Evolutionary conservation across 805 yeast genomes (phyloP).

Genomic region (Suhomyces tanzawaensis): DNA sequence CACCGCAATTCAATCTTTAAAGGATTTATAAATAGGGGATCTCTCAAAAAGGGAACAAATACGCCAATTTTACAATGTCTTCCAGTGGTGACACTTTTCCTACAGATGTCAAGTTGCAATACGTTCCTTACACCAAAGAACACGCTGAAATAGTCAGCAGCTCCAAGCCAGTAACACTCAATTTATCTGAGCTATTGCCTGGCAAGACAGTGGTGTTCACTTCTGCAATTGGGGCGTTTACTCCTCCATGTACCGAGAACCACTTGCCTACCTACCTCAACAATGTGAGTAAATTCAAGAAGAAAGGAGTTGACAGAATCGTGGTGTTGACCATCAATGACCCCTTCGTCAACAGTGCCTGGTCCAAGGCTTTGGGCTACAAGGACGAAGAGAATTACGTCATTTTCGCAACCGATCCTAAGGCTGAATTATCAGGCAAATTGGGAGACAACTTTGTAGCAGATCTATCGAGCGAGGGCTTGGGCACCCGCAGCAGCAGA

Average conservation of each 20-base stretch:
- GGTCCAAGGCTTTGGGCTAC: conserved; percentile 10
- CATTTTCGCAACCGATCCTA: conserved; percentile 15
- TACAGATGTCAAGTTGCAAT: conserved; percentile 29
- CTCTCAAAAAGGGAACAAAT: too few relatives aligned
- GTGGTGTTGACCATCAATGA: conserved; percentile 13
- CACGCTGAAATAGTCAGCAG: conserved; percentile 36
- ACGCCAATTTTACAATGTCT: conserved; percentile 12
- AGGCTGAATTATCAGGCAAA: conserved; percentile 9
- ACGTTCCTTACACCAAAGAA: conserved; percentile 28
- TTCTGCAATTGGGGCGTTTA: conserved; percentile 11
- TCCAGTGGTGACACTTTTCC: conserved; percentile 21
- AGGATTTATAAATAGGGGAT: too few relatives aligned
- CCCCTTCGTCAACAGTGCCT: conserved; percentile 12
- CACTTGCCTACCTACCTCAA: conserved; percentile 13
- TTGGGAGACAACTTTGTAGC: conserved; percentile 13
- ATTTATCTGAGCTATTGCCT: conserved; percentile 26
- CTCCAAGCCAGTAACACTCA: conserved; percentile 36
- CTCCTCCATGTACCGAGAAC: conserved; percentile 9
- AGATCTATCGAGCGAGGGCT: conserved; percentile 5
- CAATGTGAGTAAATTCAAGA: conserved; percentile 12
- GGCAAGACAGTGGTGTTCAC: conserved; percentile 12
- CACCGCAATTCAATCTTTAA: too few relatives aligned
- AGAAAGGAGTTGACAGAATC: conserved; percentile 13
- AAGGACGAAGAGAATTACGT: conserved; percentile 13
- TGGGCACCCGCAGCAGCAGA: conserved; percentile 11